Conservation (phyloP, 2,329 filamentous ascomycete genomes). For the Venturia pyrina region DNA sequence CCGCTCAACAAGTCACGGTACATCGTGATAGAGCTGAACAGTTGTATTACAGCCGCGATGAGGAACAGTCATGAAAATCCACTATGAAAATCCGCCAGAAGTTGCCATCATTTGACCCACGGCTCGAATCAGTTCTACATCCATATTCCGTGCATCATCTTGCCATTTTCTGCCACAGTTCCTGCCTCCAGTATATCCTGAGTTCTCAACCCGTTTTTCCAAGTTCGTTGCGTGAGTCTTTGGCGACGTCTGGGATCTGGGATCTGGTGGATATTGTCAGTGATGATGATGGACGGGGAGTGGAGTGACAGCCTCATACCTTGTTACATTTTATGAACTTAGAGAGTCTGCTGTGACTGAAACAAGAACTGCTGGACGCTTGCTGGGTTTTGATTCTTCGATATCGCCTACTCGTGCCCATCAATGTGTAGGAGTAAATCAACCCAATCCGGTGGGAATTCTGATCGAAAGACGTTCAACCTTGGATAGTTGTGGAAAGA, state of each 20-base stretch:
- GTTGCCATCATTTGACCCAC: too few relatives aligned
- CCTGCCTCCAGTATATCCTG: neutral
- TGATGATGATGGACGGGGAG: neutral
- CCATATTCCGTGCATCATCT: neutral
- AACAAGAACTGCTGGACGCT: neutral
- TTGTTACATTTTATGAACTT: neutral
- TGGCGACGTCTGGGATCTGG: neutral
- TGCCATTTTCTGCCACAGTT: neutral
- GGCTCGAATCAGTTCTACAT: too few relatives aligned
- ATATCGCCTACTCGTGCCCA: neutral
- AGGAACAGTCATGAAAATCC: too few relatives aligned
- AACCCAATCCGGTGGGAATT: neutral
- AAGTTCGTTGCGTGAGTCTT: neutral
- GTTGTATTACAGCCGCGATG: too few relatives aligned
- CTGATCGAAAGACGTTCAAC: neutral
- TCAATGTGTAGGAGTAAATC: neutral
- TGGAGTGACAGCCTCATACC: neutral
- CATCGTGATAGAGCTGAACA: too few relatives aligned
- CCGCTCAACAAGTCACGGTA: too few relatives aligned
- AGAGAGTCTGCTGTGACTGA: too few relatives aligned
- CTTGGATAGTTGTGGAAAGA: neutral
- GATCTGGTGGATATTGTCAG: neutral
- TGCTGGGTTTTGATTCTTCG: neutral
- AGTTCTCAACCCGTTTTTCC: neutral
- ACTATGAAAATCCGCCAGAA: too few relatives aligned